Evolutionary conservation across 768 basidiomycete species (phyloP).

Genomic region (Sarcodon aspratus): DNA sequence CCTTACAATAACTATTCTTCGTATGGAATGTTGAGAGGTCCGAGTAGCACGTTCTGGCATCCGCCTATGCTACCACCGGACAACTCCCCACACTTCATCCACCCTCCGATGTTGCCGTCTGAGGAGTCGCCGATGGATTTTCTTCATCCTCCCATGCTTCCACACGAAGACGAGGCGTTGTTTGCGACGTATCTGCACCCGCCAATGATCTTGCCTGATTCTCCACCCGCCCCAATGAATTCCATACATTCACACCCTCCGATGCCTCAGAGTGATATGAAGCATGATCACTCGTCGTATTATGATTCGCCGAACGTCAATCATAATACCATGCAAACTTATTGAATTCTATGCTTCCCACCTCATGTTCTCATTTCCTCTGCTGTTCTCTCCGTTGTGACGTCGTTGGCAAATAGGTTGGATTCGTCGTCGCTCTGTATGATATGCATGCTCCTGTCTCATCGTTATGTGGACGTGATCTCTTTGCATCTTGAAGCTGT

Average conservation of each 20-base stretch:
- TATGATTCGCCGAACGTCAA: conserved; percentile 21
- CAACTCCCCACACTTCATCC: conserved; percentile 45
- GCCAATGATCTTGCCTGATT: conserved; percentile 38
- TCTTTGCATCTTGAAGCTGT: background rate
- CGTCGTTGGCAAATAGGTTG: background rate
- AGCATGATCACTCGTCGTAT: conserved; percentile 10
- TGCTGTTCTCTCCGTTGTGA: background rate
- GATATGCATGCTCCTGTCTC: background rate
- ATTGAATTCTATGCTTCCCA: conserved; percentile 2
- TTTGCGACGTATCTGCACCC: conserved; percentile 43
- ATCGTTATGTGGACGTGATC: background rate
- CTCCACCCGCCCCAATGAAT: conserved; percentile 11
- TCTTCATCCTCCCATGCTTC: conserved; percentile 48
- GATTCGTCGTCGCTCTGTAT: conserved; percentile 8
- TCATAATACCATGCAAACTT: conserved; percentile 7
- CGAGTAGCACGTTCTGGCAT: conserved; percentile 63
- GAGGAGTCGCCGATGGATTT: conserved; percentile 68
- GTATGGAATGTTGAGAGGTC: conserved; percentile 42
- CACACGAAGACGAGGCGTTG: conserved; percentile 56
- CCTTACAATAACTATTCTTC: conserved; percentile 45
- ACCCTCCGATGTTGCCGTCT: conserved; percentile 57
- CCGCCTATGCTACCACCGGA: conserved; percentile 59
- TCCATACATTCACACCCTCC: conserved; percentile 21
- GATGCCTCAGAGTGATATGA: conserved; percentile 24
- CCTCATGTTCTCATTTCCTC: conserved; percentile 3